Evolutionary conservation across 371 early-diverging fungal genomes (phyloP).

Genomic region (Mucor irregularis): DNA sequence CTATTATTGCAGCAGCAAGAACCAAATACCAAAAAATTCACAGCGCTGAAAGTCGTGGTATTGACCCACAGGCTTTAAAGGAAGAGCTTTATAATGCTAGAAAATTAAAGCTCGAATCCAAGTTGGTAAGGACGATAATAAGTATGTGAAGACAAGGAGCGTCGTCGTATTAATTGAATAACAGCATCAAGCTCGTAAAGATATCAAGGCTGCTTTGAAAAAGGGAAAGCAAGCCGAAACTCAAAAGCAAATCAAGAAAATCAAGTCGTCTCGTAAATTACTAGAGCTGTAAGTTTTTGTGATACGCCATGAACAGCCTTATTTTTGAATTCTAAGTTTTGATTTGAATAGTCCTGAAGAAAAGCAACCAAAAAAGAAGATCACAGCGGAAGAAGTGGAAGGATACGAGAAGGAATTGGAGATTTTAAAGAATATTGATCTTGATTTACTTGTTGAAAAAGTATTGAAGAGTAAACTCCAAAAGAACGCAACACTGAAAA

Average conservation of each 20-base stretch:
- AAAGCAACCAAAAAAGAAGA: conserved; percentile 10
- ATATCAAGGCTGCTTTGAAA: conserved; percentile 31
- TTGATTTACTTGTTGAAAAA: conserved; percentile 37
- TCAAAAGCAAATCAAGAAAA: conserved; percentile 37
- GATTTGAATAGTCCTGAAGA: conserved; percentile 2
- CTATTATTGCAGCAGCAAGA: conserved; percentile 25
- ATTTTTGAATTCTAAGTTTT: no score
- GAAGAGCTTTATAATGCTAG: conserved; percentile 19
- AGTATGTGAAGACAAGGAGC: no score
- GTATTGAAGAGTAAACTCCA: conserved; percentile 30
- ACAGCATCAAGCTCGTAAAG: conserved; percentile 45
- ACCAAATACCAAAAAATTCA: conserved; percentile 25
- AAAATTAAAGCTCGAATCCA: conserved; percentile 33
- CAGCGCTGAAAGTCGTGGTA: neutral
- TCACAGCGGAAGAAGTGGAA: conserved; percentile 23
- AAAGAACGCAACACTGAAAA: conserved; percentile 30
- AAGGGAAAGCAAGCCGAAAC: conserved; percentile 35
- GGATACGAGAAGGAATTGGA: conserved; percentile 37
- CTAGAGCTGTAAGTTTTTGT: conserved; percentile 13
- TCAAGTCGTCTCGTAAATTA: conserved; percentile 23
- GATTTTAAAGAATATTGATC: conserved; percentile 34
- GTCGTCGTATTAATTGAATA: no score
- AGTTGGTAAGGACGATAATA: conserved; percentile 32
- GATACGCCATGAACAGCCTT: neutral
- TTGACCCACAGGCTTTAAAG: conserved; percentile 7